Percentiles rank a stretch among this genome's conserved stretches.
These are phyloP conservation scores for Cordyceps farinosa DNA, from an alignment of 2,329 filamentous ascomycete species.

Conservation along the genomic window DNA sequence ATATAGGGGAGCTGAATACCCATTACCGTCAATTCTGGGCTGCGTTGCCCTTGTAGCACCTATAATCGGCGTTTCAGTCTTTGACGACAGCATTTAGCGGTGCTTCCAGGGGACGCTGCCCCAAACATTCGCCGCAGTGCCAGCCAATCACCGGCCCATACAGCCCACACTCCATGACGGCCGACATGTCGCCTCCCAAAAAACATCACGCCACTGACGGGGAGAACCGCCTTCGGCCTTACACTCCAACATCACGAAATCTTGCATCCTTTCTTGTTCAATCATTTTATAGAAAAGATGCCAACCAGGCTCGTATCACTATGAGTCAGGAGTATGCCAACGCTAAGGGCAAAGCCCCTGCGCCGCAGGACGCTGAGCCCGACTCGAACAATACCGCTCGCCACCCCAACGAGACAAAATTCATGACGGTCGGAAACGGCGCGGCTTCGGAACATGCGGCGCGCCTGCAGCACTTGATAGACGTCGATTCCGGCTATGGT, in stretches of 20 bases:
- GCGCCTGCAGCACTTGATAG: constrained; percentile 74
- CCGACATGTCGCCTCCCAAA: constrained; percentile 15
- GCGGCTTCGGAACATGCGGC: constrained; percentile 77
- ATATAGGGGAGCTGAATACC: too few species aligned
- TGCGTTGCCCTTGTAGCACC: background rate
- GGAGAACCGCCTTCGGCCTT: background rate
- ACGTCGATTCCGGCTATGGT: constrained; percentile 88
- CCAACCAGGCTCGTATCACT: constrained; percentile 26
- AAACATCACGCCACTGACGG: constrained; percentile 17
- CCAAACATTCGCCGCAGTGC: constrained; percentile 4
- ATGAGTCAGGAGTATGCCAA: constrained; percentile 61
- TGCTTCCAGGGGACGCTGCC: constrained; percentile 2
- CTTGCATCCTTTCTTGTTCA: background rate
- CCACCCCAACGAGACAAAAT: constrained; percentile 51
- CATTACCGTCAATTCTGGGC: too few species aligned
- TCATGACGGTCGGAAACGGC: constrained; percentile 85
- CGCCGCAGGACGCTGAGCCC: constrained; percentile 28
- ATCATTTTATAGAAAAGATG: background rate
- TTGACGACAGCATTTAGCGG: background rate
- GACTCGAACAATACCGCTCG: constrained; percentile 28
- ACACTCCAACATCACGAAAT: constrained; percentile 1
- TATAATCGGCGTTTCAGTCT: background rate
- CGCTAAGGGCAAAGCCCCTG: constrained; percentile 50
- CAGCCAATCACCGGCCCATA: constrained; percentile 16
- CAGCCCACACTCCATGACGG: constrained; percentile 1